Evolutionary conservation across 106 monocot species (phyloP).

Genomic region (Acanthochlamys bracteata): DNA sequence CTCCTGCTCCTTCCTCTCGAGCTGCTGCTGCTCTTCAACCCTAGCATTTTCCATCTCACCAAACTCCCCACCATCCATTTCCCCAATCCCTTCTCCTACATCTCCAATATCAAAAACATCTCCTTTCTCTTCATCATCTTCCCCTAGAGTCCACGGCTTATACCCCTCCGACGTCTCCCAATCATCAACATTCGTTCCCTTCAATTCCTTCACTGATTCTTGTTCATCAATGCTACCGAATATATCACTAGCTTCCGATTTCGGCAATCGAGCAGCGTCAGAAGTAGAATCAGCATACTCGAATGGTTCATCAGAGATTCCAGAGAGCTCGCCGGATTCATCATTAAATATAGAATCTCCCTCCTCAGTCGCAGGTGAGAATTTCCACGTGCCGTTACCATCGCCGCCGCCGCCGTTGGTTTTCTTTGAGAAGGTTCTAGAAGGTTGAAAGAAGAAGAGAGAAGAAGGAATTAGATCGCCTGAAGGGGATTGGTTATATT

Average conservation of each 20-base stretch:
- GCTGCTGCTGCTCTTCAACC: conserved; percentile 15
- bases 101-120: conserved; percentile 22
- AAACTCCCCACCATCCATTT: conserved; percentile 18
- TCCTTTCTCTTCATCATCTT: conserved; percentile 25
- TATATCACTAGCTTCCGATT: background rate
- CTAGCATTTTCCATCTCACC: conserved; percentile 15
- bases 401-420: conserved; percentile 15
- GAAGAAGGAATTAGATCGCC: background rate
- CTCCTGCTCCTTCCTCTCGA: conserved; percentile 43
- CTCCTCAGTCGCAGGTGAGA: conserved; percentile 29
- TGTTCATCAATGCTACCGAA: background rate
- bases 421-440: conserved; percentile 22
- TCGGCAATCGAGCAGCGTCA: too few species aligned
- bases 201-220: conserved; percentile 38
- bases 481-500: background rate
- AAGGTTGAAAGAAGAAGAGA: background rate
- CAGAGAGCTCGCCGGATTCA: conserved; percentile 17
- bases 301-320: conserved; percentile 14
- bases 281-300: conserved; percentile 10
- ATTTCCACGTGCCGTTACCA: conserved; percentile 31
- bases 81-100: conserved; percentile 22
- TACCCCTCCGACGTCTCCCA: conserved; percentile 39
- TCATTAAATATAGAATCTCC: conserved; percentile 24
- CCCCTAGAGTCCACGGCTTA: conserved; percentile 47
- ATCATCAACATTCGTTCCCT: conserved; percentile 20